Base-by-base conservation (phyloP, 352 stramenopile species). In the Pythium utonaiense region DNA sequence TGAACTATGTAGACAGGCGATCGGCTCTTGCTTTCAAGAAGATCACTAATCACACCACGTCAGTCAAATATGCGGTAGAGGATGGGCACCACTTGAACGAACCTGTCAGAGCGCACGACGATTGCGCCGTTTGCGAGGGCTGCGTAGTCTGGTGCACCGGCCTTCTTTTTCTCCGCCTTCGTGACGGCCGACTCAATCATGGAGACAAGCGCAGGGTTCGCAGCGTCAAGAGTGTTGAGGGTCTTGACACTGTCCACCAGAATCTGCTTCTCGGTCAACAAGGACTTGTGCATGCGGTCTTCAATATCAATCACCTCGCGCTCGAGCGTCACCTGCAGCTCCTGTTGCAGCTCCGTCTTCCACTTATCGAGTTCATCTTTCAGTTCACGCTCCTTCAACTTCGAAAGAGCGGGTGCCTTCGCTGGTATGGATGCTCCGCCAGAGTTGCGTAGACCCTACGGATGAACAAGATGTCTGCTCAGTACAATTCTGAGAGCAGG, bases 101-200 rank as follows among this genome's bases (percentile, higher is more conserved):
- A 91, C 84, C 70, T 73, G 54, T 85, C 69, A 13, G 74, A 80
- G 53, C 77, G 70, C 47, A 92, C 70, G 31, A 94, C 73, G 1
- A 56, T 65, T 1, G 80, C 83, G 17, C 83, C 83, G 50, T 92
- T 92, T 2, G 74, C 77, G 33, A 92, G 68, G 16, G 79, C 74
- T 28, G 83, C 83, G 58, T 86, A 72, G 57, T 92, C 83, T 17
- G 86, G 75, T 17, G 76, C 76, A 0, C 77, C 79, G 3, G 67
- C 66, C 59, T 78, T 84, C 56, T 84, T 81, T 19, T 78, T 57
- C 25, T 77, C 73, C 1, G 63, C 71, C 27, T 70, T 63, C 1
- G 62, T 62, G 8, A 78, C 47, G 6, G 66, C 68, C 14, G 57
- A 66, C 36, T 81, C 76, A 28, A 89, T 80, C 51, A 89, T 68